Evolutionary conservation across 2,329 filamentous ascomycete genomes (phyloP), one percentile per base, ranked within the genome.

Genomic region (Lecanicillium sp.): DNA sequence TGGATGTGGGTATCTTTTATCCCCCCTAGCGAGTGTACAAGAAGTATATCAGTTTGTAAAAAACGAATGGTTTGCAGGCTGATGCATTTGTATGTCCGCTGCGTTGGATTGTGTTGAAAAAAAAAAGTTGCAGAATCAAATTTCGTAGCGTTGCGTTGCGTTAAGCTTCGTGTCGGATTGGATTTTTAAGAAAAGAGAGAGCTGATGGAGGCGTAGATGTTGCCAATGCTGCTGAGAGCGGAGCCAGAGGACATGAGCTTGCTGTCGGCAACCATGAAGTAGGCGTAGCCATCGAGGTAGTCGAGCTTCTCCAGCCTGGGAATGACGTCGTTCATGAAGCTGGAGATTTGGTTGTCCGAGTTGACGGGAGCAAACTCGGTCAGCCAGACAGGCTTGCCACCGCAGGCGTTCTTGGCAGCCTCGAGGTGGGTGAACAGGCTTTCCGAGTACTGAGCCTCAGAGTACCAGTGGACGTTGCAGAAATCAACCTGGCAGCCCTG

Each of bases 391-490:
- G 67, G 65, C 63, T 68, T 68, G 51, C 57, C 61, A 31, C 58
- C 51, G 54, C 71, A 75, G 44, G 58, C 51, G 29, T 59, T 40
- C 53, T 70, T 48, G 43, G 71, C 70, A 20, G 64, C 44, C 43
- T 63, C 46, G 40, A 81, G 52, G 56, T 80, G 75, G 29, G 54
- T 43, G 47, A 78, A 72, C 58, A 83, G 77, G 44, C 60, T 64
- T 30, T 67, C 56, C 18, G 60, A 54, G 41, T 66, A 66, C 37
- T 64, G 53, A 13, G 68, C 60, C 29, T 58, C 57, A 35, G 70
- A 71, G 60, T 83, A 83, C 75, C 77, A 82, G 62, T 83, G 79
- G 33, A 75, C 63, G 53, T 68, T 65, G 58, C 77, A 70, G 57
- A 78, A 80, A 58, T 81, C 74, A 43, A 71, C 67, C 28, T 59